Evolutionary conservation across 2,329 filamentous ascomycete species (phyloP).

Genomic region (Fusarium domesticum): DNA sequence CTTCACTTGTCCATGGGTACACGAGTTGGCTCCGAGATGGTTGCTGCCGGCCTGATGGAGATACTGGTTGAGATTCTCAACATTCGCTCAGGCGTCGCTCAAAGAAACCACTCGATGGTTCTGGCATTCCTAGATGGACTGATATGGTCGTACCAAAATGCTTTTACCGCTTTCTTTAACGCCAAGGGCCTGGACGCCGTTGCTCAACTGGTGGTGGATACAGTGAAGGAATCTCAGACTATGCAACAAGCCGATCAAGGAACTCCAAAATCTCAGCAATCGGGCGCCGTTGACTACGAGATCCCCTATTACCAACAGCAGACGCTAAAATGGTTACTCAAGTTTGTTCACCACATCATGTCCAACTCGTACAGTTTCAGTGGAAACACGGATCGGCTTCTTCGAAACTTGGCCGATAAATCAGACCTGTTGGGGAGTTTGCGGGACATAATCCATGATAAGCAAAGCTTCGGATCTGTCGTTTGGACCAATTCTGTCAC

Average conservation of each 20-base stretch:
- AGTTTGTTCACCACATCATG: slow-evolving; percentile 96
- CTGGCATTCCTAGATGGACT: slow-evolving; percentile 86
- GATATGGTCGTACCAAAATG: slow-evolving; percentile 79
- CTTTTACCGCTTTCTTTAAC: slow-evolving; percentile 77
- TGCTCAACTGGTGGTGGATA: slow-evolving; percentile 77
- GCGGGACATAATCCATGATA: slow-evolving; percentile 76
- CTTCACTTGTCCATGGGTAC: slow-evolving; percentile 73
- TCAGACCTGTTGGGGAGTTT: slow-evolving; percentile 77
- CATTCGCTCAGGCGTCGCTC: slow-evolving; percentile 75
- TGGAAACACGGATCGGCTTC: slow-evolving; percentile 81
- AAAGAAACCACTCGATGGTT: slow-evolving; percentile 78
- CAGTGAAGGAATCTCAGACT: slow-evolving; percentile 68
- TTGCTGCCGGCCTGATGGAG: slow-evolving; percentile 84
- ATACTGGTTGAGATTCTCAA: slow-evolving; percentile 86
- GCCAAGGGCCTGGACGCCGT: slow-evolving; percentile 86
- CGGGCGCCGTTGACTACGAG: slow-evolving; percentile 84
- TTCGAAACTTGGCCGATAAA: slow-evolving; percentile 93
- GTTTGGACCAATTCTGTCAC: slow-evolving; percentile 95
- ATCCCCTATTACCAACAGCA: slow-evolving; percentile 93
- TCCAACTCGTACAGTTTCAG: slow-evolving; percentile 65
- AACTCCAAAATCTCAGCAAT: slow-evolving; percentile 66
- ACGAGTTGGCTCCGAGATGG: slow-evolving; percentile 76
- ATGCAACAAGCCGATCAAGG: slow-evolving; percentile 67
- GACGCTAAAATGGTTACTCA: slow-evolving; percentile 88
- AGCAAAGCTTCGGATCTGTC: slow-evolving; percentile 77